A percentile compares a stretch with the other conserved stretches of the same genome.
Evolutionary conservation across 2,329 filamentous ascomycete genomes (phyloP).

Genomic region (Claviceps fusiformis): DNA sequence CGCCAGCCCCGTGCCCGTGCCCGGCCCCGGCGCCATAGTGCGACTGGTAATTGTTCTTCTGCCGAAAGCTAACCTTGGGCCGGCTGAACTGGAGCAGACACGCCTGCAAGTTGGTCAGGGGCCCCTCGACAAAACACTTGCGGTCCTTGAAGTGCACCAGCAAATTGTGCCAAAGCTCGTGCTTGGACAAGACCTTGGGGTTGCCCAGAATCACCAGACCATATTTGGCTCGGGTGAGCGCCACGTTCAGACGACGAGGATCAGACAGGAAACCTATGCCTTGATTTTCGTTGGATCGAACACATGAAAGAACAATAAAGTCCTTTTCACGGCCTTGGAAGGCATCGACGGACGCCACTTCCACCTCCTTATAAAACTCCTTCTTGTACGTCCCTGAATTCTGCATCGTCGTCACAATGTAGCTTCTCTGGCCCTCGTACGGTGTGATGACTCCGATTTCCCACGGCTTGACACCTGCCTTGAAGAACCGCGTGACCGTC

Average conservation of each 20-base stretch:
- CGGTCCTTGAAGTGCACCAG: constrained; percentile 93
- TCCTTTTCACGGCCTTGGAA: constrained; percentile 99
- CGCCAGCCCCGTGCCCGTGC: constrained; percentile 20
- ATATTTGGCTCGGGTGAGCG: constrained; percentile 91
- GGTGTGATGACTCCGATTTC: constrained; percentile 98
- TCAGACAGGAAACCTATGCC: constrained; percentile 98
- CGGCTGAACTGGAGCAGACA: constrained; percentile 90
- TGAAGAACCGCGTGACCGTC: constrained; percentile 96
- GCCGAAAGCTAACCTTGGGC: constrained; percentile 84
- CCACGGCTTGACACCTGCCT: constrained; percentile 84
- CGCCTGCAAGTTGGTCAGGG: constrained; percentile 87
- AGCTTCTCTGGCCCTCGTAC: constrained; percentile 95
- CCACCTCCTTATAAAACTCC: constrained; percentile 95
- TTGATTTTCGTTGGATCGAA: constrained; percentile 96
- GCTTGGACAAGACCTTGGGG: constrained; percentile 93
- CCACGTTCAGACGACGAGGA: constrained; percentile 91
- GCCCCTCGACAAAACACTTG: constrained; percentile 91
- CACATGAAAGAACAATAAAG: constrained; percentile 94
- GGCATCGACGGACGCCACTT: constrained; percentile 94
- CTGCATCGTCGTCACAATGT: constrained; percentile 99
- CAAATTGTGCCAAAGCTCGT: constrained; percentile 93
- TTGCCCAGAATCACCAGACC: constrained; percentile 94
- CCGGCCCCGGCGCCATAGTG: constrained; percentile 41
- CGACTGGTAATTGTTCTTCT: constrained; percentile 64
- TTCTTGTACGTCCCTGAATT: constrained; percentile 95